Evolutionary conservation across 345 rosid genomes (phyloP), one percentile per base, ranked within the genome.

Genomic region (Geranium brycei): DNA sequence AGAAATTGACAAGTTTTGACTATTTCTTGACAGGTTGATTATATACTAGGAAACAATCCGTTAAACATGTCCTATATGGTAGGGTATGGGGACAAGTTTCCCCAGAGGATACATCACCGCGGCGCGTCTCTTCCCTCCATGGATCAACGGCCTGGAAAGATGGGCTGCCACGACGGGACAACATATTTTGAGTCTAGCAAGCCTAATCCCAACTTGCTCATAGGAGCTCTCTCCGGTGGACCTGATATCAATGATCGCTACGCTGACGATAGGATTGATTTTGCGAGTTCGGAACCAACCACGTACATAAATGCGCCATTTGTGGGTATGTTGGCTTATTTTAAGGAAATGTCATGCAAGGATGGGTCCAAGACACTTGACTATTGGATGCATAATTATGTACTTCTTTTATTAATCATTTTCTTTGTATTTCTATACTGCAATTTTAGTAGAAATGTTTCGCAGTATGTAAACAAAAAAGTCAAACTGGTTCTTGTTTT

Each of bases 41-140:
- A 89, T 64, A 85, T 92, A 30, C 80, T 92, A 10, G 98, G 98
- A 30, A 85, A 79, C 66, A 92, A 87, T 63, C 95, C 98, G 14
- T 23, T 72, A 70, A 73, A 69, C 32, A 78, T 85, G 87, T 89
- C 95, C 11, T 89, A 86, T 81, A 92, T 89, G 95, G 95, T 92
- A 7, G 98, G 91, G 13, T 87, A 83, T 65, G 84, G 97, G 1
- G 28, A 63, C 5, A 82, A 64, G 47, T 92, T 65, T 68, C 97
- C 98, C 0, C 74, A 72, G 16, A 83, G 74, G 73, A 80, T 89
- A 18, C 98, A 92, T 69, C 95, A 89, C 59, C 81, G 93, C 17
- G 90, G 85, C 14, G 83, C 97, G 0, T 80, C 93, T 3, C 69
- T 83, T 55, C 98, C 89, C 59, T 82, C 92, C 14, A 28, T 70